Base-by-base conservation (phyloP, 768 basidiomycete genomes). In the Collybia sordida region DNA sequence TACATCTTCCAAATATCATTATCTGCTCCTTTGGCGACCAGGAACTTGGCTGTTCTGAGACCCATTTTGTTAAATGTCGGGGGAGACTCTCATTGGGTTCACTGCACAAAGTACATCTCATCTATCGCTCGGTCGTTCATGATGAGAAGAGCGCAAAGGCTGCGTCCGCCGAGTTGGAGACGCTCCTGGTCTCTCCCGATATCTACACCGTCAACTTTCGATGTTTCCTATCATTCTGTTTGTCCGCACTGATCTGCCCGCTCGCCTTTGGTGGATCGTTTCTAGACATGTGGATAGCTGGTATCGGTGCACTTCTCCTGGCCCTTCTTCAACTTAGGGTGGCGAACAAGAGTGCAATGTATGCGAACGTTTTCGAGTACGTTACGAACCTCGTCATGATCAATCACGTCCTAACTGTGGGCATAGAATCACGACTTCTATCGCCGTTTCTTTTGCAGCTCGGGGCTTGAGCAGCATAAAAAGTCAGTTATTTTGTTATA, bases 321-420 rank as follows among this genome's bases (percentile, higher is more conserved):
- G 79, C 80, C 41, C 75, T 80, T 59, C 74, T 94, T 52, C 90
- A 93, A 57, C 80, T 91, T 24, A 75, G 73, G 45, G 82, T 90
- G 14, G 90, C 88, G 14, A 72, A 79, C 36, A 88, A 86, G 66
- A 91, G 85, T 60, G 74, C 85, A 0, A 74, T 93, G 62, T 93
- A 93, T 63, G 88, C 90, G 41, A 93, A 92, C 59, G 90, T 95
- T 45, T 95, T 93, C 56, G 93, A 96, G 93, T 93, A 61, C 65
- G 87, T 73, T 21, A 24, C 47, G 28, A 3, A 45, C 23, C 22
- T 27, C 40, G 12, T 19, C 4, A 12, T 23, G 8, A 12, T 24
- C n/a, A 38, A 19, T 19, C 31, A 22, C 45, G n/a, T 24, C 46
- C 34, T 31, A 31, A 31, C 11, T 6, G 31, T 31, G 31, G 31